These are phyloP conservation scores for Erodium texanum DNA, from an alignment of 441 rosid genomes.

Conservation along the genomic window DNA sequence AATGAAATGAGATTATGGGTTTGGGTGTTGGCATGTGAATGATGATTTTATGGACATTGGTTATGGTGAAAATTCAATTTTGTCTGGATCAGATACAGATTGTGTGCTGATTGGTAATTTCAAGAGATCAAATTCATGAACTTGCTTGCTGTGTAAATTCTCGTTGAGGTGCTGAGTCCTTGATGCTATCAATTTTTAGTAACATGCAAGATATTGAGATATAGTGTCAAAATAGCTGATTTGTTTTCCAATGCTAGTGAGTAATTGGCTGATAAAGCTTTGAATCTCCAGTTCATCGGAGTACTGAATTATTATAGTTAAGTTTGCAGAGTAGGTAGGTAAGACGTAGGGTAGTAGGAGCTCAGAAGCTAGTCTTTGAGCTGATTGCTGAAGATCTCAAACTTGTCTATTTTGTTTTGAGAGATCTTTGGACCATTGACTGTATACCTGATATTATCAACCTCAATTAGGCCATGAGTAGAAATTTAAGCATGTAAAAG, in stretches of 20 bases:
- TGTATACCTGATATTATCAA: too few species aligned
- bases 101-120: background rate
- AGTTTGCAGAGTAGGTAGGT: background rate
- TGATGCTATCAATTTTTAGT: background rate
- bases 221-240: background rate
- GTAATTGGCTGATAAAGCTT: background rate
- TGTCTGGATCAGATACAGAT: too few species aligned
- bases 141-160: background rate
- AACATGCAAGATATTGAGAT: background rate
- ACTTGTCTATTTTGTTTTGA: background rate
- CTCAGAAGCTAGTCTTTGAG: background rate
- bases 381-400: background rate
- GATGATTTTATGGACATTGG: background rate
- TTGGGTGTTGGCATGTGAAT: background rate
- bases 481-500: background rate
- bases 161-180: background rate
- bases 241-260: background rate
- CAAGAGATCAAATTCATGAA: background rate
- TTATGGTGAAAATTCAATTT: too few species aligned
- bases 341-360: background rate
- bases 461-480: background rate
- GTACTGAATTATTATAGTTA: background rate
- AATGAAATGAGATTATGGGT: background rate
- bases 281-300: background rate
- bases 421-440: background rate